Percentiles rank a stretch among this genome's conserved stretches.
Conservation (phyloP, 345 rosid genomes). For the Geranium rotundifolium region DNA sequence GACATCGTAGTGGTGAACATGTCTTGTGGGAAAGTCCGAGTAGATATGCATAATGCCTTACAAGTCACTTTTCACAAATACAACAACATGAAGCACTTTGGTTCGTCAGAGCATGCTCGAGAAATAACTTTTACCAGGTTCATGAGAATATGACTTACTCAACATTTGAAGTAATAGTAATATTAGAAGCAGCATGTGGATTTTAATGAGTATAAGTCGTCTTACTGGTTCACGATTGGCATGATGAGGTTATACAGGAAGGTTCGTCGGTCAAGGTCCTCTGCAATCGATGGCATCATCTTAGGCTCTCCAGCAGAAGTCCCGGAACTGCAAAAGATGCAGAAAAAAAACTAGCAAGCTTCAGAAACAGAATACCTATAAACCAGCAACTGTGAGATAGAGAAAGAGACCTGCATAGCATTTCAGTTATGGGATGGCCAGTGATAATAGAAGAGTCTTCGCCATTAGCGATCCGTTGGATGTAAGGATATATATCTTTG, state of each 20-base stretch:
- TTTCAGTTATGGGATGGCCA: constrained; percentile 43
- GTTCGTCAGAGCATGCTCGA: no score
- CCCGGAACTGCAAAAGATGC: constrained; percentile 42
- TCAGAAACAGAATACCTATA: not conserved
- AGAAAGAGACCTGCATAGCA: constrained; percentile 50
- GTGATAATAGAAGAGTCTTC: constrained; percentile 47
- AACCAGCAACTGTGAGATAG: not conserved
- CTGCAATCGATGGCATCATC: constrained; percentile 52
- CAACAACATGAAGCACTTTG: no score
- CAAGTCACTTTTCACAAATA: no score
- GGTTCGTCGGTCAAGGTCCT: constrained; percentile 55
- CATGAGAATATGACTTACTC: not conserved
- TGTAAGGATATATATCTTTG: constrained; percentile 41
- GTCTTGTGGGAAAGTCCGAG: no score
- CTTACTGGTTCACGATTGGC: constrained; percentile 56
- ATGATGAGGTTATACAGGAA: constrained; percentile 56
- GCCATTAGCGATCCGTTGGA: constrained; percentile 51
- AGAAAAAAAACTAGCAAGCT: not conserved
- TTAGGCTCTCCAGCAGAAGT: constrained; percentile 63
- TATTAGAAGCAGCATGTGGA: not conserved
- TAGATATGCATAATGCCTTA: no score
- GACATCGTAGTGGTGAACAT: not conserved
- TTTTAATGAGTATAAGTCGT: not conserved
- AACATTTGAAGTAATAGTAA: not conserved
- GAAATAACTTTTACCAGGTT: not conserved